Conservation (phyloP, 1,284 basidiomycete genomes). For the Heterobasidion parviporum region DNA sequence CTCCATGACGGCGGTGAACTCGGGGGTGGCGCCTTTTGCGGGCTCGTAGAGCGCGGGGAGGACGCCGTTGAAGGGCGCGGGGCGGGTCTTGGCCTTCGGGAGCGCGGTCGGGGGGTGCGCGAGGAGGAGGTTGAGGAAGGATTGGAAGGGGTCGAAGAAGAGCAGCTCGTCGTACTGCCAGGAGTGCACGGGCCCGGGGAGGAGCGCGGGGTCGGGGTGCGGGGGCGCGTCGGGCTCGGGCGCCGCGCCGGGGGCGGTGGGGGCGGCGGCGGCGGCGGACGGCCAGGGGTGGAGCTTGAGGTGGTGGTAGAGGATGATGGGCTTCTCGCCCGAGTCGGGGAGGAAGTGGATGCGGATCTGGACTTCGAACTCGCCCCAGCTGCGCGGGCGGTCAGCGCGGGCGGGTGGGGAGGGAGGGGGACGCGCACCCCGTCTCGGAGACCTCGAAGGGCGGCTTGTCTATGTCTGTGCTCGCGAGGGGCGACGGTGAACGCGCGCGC, state of each 20-base stretch:
- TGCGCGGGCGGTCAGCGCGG: conserved; percentile 18
- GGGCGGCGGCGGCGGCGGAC: conserved; percentile 88
- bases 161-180: conserved; percentile 99
- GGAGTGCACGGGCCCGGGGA: conserved; percentile 78
- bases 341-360: conserved; percentile 91
- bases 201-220: conserved; percentile 53
- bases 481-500: neutral
- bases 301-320: conserved; percentile 82
- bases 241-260: conserved; percentile 62
- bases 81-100: conserved; percentile 53
- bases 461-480: conserved; percentile 44
- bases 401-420: neutral
- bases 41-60: conserved; percentile 57
- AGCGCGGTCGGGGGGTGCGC: conserved; percentile 80
- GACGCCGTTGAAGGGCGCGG: conserved; percentile 64
- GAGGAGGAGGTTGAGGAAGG: conserved; percentile 81
- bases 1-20: conserved; percentile 80
- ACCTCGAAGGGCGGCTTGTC: conserved; percentile 94
- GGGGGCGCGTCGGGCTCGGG: conserved; percentile 63
- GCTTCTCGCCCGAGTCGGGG: conserved; percentile 89
- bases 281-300: conserved; percentile 97
- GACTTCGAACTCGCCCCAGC: conserved; percentile 99
- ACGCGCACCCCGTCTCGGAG: conserved; percentile 79
- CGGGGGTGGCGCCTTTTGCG: conserved; percentile 52
- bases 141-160: conserved; percentile 89